Evolutionary conservation across 345 rosid species (phyloP).

Genomic region (Camelina sativa): DNA sequence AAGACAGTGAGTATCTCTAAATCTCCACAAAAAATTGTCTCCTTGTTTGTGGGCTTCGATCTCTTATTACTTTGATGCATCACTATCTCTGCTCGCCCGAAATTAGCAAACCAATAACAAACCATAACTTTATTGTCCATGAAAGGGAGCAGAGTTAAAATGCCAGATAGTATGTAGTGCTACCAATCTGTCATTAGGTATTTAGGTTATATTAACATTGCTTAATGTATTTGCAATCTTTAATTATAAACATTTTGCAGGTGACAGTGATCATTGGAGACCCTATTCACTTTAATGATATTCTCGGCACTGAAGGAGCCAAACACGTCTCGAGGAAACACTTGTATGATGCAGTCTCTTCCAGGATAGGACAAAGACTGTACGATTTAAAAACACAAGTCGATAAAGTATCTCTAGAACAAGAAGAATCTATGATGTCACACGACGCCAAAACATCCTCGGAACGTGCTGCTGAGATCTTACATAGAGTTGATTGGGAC

Average conservation of each 20-base stretch:
- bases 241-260: slow-evolving; percentile 46
- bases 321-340: slow-evolving; percentile 61
- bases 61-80: slow-evolving; percentile 1
- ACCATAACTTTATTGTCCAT: not conserved
- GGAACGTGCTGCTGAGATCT: slow-evolving; percentile 49
- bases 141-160: not conserved
- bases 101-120: not conserved
- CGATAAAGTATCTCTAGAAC: slow-evolving; percentile 65
- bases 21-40: not conserved
- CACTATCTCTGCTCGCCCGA: not conserved
- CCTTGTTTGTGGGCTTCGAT: not conserved
- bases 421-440: slow-evolving; percentile 44
- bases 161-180: not conserved
- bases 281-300: slow-evolving; percentile 78
- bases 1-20: slow-evolving; percentile 61
- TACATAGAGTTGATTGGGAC: slow-evolving; percentile 65
- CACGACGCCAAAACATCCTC: slow-evolving; percentile 29
- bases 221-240: not conserved
- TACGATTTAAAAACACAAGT: slow-evolving; percentile 64
- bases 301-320: slow-evolving; percentile 54
- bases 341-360: slow-evolving; percentile 83
- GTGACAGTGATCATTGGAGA: slow-evolving; percentile 90
- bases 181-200: slow-evolving; percentile 3
- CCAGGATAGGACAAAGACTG: slow-evolving; percentile 70
- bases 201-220: no score